phyloP scores from a whole-genome alignment of 768 basidiomycete genomes.

The Coprinopsis marcescibilis region DNA sequence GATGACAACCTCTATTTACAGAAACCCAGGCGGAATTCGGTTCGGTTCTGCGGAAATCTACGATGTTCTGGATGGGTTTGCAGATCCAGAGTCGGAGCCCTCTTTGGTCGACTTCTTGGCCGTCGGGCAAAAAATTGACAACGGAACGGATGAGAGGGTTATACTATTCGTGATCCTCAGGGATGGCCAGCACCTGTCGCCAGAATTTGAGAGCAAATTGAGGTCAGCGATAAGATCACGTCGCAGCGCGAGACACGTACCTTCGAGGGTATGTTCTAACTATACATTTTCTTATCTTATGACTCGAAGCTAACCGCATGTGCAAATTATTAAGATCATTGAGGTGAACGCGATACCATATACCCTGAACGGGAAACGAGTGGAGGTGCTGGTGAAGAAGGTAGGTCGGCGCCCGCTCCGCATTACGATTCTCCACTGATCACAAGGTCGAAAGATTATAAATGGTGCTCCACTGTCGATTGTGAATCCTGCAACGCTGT shows the following conservation, averaged over 20 bases:
- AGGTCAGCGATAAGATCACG: slow-evolving; percentile 54
- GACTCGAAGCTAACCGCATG: slow-evolving; percentile 11
- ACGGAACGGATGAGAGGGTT: slow-evolving; percentile 68
- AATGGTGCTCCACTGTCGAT: slow-evolving; percentile 66
- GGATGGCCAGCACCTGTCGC: slow-evolving; percentile 41
- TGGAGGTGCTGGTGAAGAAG: slow-evolving; percentile 77
- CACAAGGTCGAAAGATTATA: slow-evolving; percentile 48
- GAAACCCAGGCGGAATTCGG: slow-evolving; percentile 78
- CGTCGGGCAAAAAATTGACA: slow-evolving; percentile 62
- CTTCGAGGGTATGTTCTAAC: slow-evolving; percentile 48
- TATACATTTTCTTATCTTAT: slow-evolving; percentile 1
- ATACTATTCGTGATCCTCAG: slow-evolving; percentile 67
- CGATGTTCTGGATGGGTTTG: slow-evolving; percentile 60
- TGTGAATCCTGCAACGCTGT: slow-evolving; percentile 67
- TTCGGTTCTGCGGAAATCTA: slow-evolving; percentile 81
- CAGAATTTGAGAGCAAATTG: slow-evolving; percentile 49
- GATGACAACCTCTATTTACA: slow-evolving; percentile 25
- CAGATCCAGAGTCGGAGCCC: slow-evolving; percentile 22
- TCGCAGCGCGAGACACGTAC: slow-evolving; percentile 72
- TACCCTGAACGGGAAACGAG: slow-evolving; percentile 76
- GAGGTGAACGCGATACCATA: slow-evolving; percentile 81
- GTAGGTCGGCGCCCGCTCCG: slow-evolving; percentile 25
- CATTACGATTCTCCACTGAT: slow-evolving; percentile 14
- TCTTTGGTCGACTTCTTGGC: slow-evolving; percentile 57
- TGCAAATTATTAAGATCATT: slow-evolving; percentile 59